Base-by-base conservation (phyloP, 1,139 yeast species). In the Saccharomycopsis hybrid region DNA sequence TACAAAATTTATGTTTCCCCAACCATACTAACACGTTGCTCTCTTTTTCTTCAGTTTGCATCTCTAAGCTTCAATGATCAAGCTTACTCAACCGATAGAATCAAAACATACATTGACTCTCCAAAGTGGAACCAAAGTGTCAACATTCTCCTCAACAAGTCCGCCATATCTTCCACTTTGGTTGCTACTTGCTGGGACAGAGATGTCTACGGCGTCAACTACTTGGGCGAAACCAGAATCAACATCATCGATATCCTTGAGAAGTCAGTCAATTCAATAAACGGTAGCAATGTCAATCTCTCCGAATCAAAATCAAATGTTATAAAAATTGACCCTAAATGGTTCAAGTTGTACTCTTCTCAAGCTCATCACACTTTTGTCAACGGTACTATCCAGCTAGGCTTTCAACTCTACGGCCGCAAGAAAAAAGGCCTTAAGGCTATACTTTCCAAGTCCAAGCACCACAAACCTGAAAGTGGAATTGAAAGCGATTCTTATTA, bases 141-240 rank as follows among this genome's bases (percentile, higher is more conserved):
- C n/a, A 38, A 29, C 31, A 47, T 50, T 13, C 13, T n/a, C 9
- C 32, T 52, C 9, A 42, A 45, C 13, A 7, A 28, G 2, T n/a
- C n/a, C 32, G 40, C 45, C 4, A 30, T 25, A 2, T 44, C 48
- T n/a, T 47, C 55, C 4, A 50, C 36, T 28, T 28, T 52, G 7
- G 47, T 51, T 7, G 47, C 45, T 13, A 31, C 51, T 31, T 52
- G 55, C 29, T 68, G 72, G 72, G 68, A 64, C 51, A 62, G 65
- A 47, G 65, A 64, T 39, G 54, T 61, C 18, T 55, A 58, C 41
- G 53, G 62, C 18, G 63, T 64, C 52, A 60, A 56, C 25, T 49
- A 80, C 59, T 62, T 81, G 49, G 87, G 87, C 1, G 86, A 80
- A 56, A 63, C 76, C 29, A 62, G 81, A 38, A 55, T 81, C 13